These are phyloP conservation scores for Aspergillus sp. DNA, from an alignment of 2,329 filamentous ascomycete species.

Conservation along the genomic window DNA sequence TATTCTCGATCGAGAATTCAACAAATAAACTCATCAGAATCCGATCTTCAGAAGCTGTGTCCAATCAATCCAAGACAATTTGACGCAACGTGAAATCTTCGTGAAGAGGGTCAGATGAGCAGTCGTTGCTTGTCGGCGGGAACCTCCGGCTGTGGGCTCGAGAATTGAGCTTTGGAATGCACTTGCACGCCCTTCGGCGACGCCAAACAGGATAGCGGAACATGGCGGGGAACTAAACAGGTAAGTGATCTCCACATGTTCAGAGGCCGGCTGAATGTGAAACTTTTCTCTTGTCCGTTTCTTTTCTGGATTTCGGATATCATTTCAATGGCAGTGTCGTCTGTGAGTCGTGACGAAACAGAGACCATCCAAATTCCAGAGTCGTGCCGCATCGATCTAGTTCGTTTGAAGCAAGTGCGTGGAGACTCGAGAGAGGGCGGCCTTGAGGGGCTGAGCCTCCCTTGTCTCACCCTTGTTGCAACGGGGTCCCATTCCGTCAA, in stretches of 20 bases:
- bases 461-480: conserved; percentile 1
- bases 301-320: background rate
- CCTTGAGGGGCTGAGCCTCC: conserved; percentile 10
- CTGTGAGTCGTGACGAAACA: background rate
- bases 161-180: conserved; percentile 12
- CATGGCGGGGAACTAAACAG: conserved; percentile 18
- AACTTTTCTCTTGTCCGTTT: background rate
- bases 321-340: background rate
- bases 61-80: conserved; percentile 5
- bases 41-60: background rate
- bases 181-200: conserved; percentile 19
- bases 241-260: conserved; percentile 18
- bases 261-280: background rate
- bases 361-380: background rate
- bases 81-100: background rate
- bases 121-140: conserved; percentile 4
- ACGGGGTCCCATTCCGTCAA: conserved; percentile 8
- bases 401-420: background rate
- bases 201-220: conserved; percentile 12
- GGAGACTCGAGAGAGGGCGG: background rate
- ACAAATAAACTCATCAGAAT: background rate
- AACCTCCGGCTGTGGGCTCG: conserved; percentile 5
- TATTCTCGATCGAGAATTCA: too few species aligned
- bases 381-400: background rate
- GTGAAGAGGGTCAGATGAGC: conserved; percentile 12